Evolutionary conservation across 306 rosid species (phyloP).

Genomic region (Potentilla sterilis): DNA sequence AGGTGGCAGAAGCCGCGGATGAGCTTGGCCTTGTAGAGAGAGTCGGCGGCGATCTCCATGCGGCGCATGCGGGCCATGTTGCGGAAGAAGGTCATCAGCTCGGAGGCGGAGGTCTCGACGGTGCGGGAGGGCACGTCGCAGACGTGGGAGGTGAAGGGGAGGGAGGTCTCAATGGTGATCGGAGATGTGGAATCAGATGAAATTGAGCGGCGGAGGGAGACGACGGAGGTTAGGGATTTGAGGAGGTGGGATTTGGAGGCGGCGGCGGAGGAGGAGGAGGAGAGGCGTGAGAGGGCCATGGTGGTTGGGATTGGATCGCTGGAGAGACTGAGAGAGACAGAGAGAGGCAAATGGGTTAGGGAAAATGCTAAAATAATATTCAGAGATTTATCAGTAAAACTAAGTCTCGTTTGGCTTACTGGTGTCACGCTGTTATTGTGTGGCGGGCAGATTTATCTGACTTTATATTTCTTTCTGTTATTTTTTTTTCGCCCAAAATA

Average conservation of each 20-base stretch:
- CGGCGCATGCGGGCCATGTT: constrained; percentile 87
- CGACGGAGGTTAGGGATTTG: constrained; percentile 16
- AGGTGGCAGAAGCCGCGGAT: constrained; percentile 95
- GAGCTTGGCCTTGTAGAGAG: constrained; percentile 88
- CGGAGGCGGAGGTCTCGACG: constrained; percentile 56
- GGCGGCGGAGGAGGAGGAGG: constrained; percentile 45
- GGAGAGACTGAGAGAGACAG: not conserved
- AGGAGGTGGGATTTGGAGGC: constrained; percentile 17
- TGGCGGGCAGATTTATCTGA: not conserved
- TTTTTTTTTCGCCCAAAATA: too few relatives aligned
- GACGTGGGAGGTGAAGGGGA: constrained; percentile 74
- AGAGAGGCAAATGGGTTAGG: not conserved
- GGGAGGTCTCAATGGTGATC: constrained; percentile 64
- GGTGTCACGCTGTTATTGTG: not conserved
- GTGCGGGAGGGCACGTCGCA: constrained; percentile 74
- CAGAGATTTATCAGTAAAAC: too few relatives aligned
- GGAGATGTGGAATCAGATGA: constrained; percentile 39
- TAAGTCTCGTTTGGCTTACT: not conserved
- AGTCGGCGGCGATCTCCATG: constrained; percentile 94
- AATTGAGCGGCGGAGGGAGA: constrained; percentile 45
- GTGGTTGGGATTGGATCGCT: constrained; percentile 29
- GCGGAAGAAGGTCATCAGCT: constrained; percentile 64
- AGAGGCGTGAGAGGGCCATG: constrained; percentile 58
- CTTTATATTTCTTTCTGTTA: not conserved
- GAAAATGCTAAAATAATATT: not conserved